phyloP scores from a whole-genome alignment of 768 basidiomycete species.

The Erythrobasidium yunnanense region DNA sequence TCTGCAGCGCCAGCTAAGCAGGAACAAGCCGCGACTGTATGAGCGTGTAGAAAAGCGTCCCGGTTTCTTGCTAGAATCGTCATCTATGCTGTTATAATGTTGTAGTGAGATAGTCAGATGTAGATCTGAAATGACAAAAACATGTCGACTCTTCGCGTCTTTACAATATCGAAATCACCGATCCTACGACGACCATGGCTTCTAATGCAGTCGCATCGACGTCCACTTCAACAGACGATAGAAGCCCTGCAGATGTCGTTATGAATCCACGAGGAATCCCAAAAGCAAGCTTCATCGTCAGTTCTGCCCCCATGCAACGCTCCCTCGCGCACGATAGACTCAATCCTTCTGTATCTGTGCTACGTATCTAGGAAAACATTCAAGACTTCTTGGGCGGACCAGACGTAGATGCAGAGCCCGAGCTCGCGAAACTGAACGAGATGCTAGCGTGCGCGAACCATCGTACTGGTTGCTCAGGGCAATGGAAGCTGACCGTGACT shows the following conservation, averaged over 20 bases:
- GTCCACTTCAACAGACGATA: not conserved
- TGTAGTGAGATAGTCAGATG: no score
- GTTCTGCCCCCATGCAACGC: constrained; percentile 42
- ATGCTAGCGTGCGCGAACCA: constrained; percentile 67
- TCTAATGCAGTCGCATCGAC: not conserved
- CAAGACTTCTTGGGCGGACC: constrained; percentile 71
- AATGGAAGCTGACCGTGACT: constrained; percentile 64
- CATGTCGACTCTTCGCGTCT: no score
- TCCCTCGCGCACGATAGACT: no score
- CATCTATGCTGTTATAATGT: no score
- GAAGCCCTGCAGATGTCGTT: not conserved
- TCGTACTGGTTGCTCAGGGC: constrained; percentile 56
- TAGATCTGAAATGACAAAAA: no score
- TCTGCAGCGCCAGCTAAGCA: no score
- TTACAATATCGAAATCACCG: no score
- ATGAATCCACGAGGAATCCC: constrained; percentile 82
- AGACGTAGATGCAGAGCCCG: constrained; percentile 63
- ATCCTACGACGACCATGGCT: not conserved
- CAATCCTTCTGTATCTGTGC: no score
- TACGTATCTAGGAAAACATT: constrained; percentile 69
- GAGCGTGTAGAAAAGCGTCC: no score
- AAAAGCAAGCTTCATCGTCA: constrained; percentile 83
- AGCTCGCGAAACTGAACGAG: constrained; percentile 74
- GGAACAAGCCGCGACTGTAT: no score
- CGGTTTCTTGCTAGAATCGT: no score